These are phyloP conservation scores for Kitagawia praeruptora DNA, from an alignment of 129 eudicot species.

Conservation along the genomic window DNA sequence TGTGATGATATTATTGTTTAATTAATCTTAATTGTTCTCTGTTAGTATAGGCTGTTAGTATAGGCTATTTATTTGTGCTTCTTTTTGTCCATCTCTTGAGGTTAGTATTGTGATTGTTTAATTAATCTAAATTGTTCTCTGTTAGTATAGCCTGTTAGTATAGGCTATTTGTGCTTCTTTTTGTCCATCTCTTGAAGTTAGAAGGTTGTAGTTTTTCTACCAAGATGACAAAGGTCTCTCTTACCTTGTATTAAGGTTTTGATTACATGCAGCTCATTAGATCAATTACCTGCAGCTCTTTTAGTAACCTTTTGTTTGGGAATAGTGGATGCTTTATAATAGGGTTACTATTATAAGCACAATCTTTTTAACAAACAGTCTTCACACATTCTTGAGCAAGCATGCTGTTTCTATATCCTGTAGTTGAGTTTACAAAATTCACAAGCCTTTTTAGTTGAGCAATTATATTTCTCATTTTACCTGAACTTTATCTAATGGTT, in stretches of 20 bases:
- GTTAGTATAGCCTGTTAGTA: too few species aligned
- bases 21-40: too few species aligned
- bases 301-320: neutral
- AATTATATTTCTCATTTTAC: too few species aligned
- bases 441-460: neutral
- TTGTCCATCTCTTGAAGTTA: too few species aligned
- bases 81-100: too few species aligned
- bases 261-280: neutral
- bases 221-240: neutral
- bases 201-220: neutral
- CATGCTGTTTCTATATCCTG: neutral
- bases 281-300: neutral
- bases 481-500: neutral
- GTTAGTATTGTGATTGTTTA: too few species aligned
- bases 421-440: too few species aligned
- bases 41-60: too few species aligned
- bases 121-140: too few species aligned
- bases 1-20: too few species aligned
- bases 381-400: neutral
- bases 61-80: too few species aligned
- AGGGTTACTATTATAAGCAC: neutral
- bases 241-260: neutral
- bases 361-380: neutral
- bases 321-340: neutral
- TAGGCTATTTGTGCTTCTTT: too few species aligned